Conservation (phyloP, 345 rosid species). For the Laguncularia racemosa region DNA sequence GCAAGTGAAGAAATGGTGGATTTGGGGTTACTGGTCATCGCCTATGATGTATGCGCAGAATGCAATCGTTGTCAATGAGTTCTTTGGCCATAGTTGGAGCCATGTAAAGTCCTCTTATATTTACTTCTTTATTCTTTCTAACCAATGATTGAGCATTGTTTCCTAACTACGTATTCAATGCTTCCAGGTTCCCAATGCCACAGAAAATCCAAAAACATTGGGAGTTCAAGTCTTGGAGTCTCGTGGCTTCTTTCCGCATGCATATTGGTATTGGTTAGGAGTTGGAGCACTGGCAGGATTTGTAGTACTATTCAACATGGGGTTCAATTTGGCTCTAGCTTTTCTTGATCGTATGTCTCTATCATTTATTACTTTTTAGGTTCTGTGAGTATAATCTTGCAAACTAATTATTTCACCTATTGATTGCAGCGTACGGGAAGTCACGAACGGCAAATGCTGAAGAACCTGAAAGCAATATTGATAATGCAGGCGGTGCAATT, state of each 20-base stretch:
- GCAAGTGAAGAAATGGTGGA: constrained; percentile 52
- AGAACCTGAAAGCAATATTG: constrained; percentile 10
- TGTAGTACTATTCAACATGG: constrained; percentile 28
- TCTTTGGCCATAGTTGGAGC: constrained; percentile 45
- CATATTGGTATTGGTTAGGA: constrained; percentile 55
- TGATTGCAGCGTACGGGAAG: constrained; percentile 49
- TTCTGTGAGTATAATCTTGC: neutral
- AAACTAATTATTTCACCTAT: neutral
- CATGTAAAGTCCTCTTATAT: constrained; percentile 17
- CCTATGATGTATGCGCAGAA: constrained; percentile 61
- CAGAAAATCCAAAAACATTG: constrained; percentile 19
- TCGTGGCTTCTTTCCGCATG: constrained; percentile 30
- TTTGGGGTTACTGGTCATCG: constrained; percentile 55
- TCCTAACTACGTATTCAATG: too few species aligned
- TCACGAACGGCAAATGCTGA: constrained; percentile 35
- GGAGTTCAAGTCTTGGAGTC: constrained; percentile 36
- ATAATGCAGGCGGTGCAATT: constrained; percentile 20
- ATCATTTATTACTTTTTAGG: constrained; percentile 6
- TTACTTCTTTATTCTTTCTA: neutral
- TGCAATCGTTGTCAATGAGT: constrained; percentile 41
- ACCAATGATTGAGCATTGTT: too few species aligned
- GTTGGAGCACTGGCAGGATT: constrained; percentile 30
- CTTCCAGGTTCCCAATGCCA: neutral
- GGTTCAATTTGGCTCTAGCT: constrained; percentile 27
- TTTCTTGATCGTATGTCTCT: constrained; percentile 30